Percentiles rank a stretch among this genome's conserved stretches.
phyloP scores from a whole-genome alignment of 768 basidiomycete genomes.

The Naganishia vaughanmartiniae region DNA sequence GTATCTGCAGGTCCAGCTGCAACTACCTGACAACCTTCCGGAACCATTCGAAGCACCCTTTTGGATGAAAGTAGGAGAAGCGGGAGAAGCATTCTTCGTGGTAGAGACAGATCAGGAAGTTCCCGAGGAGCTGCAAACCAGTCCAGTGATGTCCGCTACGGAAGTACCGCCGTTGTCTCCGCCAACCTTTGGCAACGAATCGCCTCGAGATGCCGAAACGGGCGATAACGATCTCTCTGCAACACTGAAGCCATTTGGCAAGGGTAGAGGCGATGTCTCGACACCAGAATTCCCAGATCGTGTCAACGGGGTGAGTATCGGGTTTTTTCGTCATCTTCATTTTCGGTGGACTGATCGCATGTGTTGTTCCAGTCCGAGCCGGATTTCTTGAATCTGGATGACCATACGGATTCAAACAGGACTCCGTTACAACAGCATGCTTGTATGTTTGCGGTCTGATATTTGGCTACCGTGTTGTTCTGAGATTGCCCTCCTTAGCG shows the following conservation, averaged over 20 bases:
- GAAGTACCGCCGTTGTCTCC: constrained; percentile 36
- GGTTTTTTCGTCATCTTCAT: too few species aligned
- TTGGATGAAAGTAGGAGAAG: constrained; percentile 97
- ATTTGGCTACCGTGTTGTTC: background rate
- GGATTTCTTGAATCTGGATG: constrained; percentile 82
- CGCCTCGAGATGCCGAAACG: background rate
- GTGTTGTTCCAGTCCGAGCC: constrained; percentile 53
- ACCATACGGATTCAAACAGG: constrained; percentile 37
- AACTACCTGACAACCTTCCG: constrained; percentile 60
- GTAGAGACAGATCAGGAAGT: constrained; percentile 95
- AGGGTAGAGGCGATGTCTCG: constrained; percentile 30
- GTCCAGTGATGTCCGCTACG: constrained; percentile 66
- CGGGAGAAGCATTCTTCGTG: constrained; percentile 97
- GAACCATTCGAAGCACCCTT: constrained; percentile 65
- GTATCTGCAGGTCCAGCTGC: constrained; percentile 70
- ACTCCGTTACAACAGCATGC: background rate
- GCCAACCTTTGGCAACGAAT: constrained; percentile 23
- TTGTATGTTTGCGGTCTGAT: background rate
- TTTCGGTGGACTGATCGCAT: background rate
- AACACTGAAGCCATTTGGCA: constrained; percentile 48
- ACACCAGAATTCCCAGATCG: too few species aligned
- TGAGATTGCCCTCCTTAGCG: background rate
- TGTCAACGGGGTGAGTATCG: constrained; percentile 1
- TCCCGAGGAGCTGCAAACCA: constrained; percentile 87
- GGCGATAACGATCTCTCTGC: constrained; percentile 19